Base-by-base conservation (phyloP, 345 rosid species). In the Arabidopsis suecica region DNA sequence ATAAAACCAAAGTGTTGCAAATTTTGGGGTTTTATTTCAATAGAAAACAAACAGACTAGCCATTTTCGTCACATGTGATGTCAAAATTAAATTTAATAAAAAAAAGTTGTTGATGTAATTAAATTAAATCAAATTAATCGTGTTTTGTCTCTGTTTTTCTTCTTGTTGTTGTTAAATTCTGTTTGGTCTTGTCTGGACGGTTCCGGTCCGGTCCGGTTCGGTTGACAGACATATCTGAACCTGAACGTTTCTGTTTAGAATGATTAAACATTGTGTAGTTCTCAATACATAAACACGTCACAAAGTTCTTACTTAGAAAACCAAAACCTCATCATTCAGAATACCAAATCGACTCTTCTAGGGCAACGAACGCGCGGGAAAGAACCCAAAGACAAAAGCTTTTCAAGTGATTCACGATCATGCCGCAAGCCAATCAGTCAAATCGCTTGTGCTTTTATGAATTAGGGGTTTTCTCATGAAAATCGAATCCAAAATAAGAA, bases 331-430 rank as follows among this genome's bases (percentile, higher is more conserved):
- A n/a, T 13, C 0, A 13, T 61, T 16, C 7, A 34, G 10, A 49
- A 47, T 4, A 50, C 47, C 22, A 11, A 37, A 13, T 58, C 14
- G n/a, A 32, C 75, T 44, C 71, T 68, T 32, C 49, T 61, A 69
- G 74, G 70, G 69, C 63, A 36, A 36, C 9, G 67, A 7, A 47
- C 41, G 36, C 75, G 80, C 80, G 75, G 80, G 76, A 63, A 76
- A 68, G 5, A 28, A 59, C 66, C 20, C 18, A 34, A 65, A 47
- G 9, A 51, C 20, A 7, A 45, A 44, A 33, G 13, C 25, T 16
- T 8, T 8, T 37, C 60, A 58, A 58, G 23, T 12, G 60, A 65
- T 57, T 68, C 22, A 40, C 48, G 32, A 60, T 60, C 38, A 75
- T 56, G 56, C 41, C 37, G 20, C 11, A 12, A 1, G 2, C 20